Evolutionary conservation across 1,139 yeast species (phyloP).

Genomic region (Debaryomyces robertsiae): DNA sequence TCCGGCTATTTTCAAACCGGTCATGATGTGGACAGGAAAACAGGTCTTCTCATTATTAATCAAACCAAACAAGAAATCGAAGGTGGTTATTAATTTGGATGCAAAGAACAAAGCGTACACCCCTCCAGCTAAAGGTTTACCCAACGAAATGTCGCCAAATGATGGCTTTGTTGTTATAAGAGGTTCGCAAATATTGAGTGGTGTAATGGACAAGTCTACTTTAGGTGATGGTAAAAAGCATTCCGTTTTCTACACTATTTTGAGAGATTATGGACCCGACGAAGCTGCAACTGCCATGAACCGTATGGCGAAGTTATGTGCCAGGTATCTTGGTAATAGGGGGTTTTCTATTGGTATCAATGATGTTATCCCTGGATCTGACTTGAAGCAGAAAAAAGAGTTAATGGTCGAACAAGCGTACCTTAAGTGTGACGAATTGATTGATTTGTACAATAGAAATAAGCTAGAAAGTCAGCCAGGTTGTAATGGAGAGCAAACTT

Average conservation of each 20-base stretch:
- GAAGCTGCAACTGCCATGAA: slow-evolving; percentile 98
- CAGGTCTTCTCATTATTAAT: slow-evolving; percentile 89
- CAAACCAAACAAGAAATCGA: slow-evolving; percentile 73
- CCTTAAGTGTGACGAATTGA: slow-evolving; percentile 87
- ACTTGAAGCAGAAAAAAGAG: slow-evolving; percentile 78
- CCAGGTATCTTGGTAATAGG: slow-evolving; percentile 88
- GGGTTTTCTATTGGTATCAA: slow-evolving; percentile 97
- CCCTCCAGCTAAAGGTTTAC: slow-evolving; percentile 66
- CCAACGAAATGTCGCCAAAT: slow-evolving; percentile 95
- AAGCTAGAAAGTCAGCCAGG: slow-evolving; percentile 98
- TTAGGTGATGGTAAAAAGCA: slow-evolving; percentile 98
- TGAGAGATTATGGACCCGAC: slow-evolving; percentile 92
- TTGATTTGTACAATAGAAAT: slow-evolving; percentile 77
- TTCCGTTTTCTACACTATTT: slow-evolving; percentile 91
- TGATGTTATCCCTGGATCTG: slow-evolving; percentile 92
- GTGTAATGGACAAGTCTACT: slow-evolving; percentile 95
- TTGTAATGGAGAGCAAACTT: slow-evolving; percentile 96
- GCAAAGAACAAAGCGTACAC: slow-evolving; percentile 89
- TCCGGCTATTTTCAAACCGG: slow-evolving; percentile 90
- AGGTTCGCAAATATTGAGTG: slow-evolving; percentile 86
- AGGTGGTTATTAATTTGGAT: slow-evolving; percentile 86
- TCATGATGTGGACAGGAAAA: slow-evolving; percentile 93
- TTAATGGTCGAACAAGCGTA: slow-evolving; percentile 90
- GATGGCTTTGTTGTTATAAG: slow-evolving; percentile 92
- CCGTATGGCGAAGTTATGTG: slow-evolving; percentile 97